Evolutionary conservation across 148 eudicot species (phyloP).

Genomic region (Heliosperma pusillum): DNA sequence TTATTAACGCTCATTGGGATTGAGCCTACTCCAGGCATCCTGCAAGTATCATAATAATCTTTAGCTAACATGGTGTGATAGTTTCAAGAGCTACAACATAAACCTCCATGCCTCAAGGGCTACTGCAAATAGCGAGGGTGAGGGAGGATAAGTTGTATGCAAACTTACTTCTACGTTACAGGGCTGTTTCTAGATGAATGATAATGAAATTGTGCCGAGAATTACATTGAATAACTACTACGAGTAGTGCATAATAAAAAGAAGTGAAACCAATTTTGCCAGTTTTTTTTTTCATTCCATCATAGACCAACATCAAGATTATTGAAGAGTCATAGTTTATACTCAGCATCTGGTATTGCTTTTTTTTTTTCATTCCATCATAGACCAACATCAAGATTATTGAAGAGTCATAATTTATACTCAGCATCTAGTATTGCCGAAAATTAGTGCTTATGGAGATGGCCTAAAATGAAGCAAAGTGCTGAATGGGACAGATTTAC

Average conservation of each 20-base stretch:
- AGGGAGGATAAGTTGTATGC: neutral
- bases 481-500: neutral
- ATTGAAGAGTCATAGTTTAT: neutral
- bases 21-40: constrained; percentile 90
- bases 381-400: neutral
- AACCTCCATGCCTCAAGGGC: neutral
- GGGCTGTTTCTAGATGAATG: neutral
- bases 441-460: neutral
- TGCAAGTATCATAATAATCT: constrained; percentile 27
- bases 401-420: neutral
- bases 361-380: neutral
- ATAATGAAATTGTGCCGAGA: neutral
- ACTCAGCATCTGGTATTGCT: neutral
- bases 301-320: neutral
- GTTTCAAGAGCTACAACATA: neutral
- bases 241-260: neutral
- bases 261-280: neutral
- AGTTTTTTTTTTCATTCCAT: neutral
- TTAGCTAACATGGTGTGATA: neutral
- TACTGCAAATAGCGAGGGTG: neutral
- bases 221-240: neutral
- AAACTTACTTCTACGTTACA: too few relatives aligned
- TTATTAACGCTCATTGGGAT: constrained; percentile 60
- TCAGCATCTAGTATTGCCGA: neutral
- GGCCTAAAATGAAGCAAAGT: neutral